Evolutionary conservation across 208 protist genomes (phyloP).

Genomic region (Trypanosoma vivax): DNA sequence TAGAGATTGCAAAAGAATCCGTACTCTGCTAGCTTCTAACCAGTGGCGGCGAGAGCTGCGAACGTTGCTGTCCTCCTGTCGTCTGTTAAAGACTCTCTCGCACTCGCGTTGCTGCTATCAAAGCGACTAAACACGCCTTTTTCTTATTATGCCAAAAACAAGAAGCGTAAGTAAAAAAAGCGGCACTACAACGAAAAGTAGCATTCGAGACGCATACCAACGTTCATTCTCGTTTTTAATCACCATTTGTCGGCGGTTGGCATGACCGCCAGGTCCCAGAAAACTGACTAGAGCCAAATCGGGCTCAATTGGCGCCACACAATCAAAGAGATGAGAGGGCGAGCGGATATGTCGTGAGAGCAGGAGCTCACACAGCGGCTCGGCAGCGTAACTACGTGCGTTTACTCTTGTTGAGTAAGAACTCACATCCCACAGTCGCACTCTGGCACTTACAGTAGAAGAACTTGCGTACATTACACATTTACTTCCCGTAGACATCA

Average conservation of each 20-base stretch:
- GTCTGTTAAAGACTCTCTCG: too few species aligned
- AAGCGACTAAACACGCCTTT: background rate
- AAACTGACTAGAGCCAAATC: background rate
- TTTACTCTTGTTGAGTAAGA: background rate
- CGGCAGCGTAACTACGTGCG: conserved; percentile 7
- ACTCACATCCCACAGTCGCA: background rate
- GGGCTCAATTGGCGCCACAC: background rate
- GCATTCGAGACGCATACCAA: background rate
- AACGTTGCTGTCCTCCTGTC: too few species aligned
- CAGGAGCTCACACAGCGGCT: conserved; percentile 20
- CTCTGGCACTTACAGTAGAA: background rate
- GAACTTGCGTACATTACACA: background rate
- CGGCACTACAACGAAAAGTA: background rate
- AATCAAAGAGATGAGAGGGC: conserved; percentile 8
- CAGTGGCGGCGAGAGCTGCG: too few species aligned
- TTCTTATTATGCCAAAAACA: background rate
- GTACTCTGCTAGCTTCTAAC: too few species aligned
- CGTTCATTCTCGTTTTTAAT: background rate
- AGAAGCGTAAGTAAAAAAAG: background rate
- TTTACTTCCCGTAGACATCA: conserved; percentile 4
- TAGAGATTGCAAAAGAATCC: too few species aligned
- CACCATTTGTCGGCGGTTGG: background rate
- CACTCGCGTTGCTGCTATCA: too few species aligned
- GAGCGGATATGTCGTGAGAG: conserved; percentile 6
- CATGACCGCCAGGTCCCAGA: background rate